Evolutionary conservation across 768 basidiomycete genomes (phyloP).

Genomic region (Pisolithus marmoratus): DNA sequence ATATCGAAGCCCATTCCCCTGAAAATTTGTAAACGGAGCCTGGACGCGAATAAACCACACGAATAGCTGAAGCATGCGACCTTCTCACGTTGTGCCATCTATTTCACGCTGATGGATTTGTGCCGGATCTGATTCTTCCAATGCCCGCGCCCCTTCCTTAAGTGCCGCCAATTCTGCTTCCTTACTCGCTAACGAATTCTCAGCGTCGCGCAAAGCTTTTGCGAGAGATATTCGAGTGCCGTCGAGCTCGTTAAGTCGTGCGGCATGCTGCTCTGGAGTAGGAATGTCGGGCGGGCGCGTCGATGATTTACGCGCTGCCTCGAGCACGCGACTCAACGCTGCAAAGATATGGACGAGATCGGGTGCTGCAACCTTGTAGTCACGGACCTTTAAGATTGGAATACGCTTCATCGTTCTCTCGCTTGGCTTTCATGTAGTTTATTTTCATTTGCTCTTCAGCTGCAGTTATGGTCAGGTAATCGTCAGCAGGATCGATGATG

Average conservation of each 20-base stretch:
- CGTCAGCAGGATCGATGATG: conserved; percentile 75
- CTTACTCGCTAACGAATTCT: conserved; percentile 56
- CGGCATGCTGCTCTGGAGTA: conserved; percentile 55
- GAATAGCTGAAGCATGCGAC: neutral
- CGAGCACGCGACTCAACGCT: conserved; percentile 63
- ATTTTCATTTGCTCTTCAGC: conserved; percentile 65
- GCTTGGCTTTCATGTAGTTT: conserved; percentile 52
- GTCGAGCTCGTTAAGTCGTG: conserved; percentile 62
- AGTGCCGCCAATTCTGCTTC: conserved; percentile 66
- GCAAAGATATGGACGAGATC: neutral
- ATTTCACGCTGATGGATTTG: conserved; percentile 64
- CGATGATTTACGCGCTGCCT: conserved; percentile 66
- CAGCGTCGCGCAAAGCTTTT: conserved; percentile 71
- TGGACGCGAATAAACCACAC: conserved; percentile 23
- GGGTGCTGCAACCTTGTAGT: neutral
- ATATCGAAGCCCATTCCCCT: conserved; percentile 71
- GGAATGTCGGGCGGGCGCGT: conserved; percentile 66
- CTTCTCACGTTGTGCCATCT: conserved; percentile 54
- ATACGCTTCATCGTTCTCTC: conserved; percentile 64
- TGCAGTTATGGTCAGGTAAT: conserved; percentile 68
- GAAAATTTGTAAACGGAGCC: conserved; percentile 63
- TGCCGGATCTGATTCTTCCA: conserved; percentile 71
- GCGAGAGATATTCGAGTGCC: conserved; percentile 55
- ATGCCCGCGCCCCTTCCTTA: conserved; percentile 53
- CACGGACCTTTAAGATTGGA: conserved; percentile 54